These are phyloP conservation scores for Claviceps quebecensis DNA, from an alignment of 2,329 filamentous ascomycete genomes.

Conservation along the genomic window DNA sequence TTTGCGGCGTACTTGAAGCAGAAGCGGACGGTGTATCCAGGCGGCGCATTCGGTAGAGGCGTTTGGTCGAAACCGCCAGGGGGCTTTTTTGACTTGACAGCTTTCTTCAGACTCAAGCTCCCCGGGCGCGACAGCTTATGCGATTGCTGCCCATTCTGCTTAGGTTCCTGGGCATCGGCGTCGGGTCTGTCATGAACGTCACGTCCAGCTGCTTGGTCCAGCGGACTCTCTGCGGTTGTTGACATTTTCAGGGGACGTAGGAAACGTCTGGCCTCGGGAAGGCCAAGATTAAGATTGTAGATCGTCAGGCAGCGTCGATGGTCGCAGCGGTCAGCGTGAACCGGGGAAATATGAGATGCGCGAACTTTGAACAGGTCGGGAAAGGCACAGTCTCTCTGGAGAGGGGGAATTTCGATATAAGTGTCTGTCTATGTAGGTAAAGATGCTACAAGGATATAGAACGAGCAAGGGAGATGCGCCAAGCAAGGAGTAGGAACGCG, in stretches of 20 bases:
- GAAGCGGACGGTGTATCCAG: constrained; percentile 74
- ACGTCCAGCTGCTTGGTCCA: neutral
- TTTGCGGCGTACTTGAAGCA: constrained; percentile 71
- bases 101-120: constrained; percentile 11
- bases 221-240: neutral
- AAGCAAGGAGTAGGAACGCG: too few relatives aligned
- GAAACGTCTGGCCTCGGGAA: neutral
- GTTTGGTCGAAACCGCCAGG: constrained; percentile 70
- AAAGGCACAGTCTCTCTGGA: too few relatives aligned
- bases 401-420: too few relatives aligned
- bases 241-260: neutral
- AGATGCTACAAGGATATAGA: too few relatives aligned
- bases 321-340: too few relatives aligned
- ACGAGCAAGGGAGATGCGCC: too few relatives aligned
- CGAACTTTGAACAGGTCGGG: too few relatives aligned
- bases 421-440: too few relatives aligned
- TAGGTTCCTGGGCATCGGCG: neutral
- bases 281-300: neutral
- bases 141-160: neutral
- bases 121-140: neutral
- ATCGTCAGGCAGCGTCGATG: neutral
- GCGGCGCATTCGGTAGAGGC: constrained; percentile 57
- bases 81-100: constrained; percentile 27
- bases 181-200: neutral
- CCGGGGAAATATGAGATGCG: too few relatives aligned